Conservation (phyloP, 371 early-diverging fungal genomes). For the Rhizopus delemar region DNA sequence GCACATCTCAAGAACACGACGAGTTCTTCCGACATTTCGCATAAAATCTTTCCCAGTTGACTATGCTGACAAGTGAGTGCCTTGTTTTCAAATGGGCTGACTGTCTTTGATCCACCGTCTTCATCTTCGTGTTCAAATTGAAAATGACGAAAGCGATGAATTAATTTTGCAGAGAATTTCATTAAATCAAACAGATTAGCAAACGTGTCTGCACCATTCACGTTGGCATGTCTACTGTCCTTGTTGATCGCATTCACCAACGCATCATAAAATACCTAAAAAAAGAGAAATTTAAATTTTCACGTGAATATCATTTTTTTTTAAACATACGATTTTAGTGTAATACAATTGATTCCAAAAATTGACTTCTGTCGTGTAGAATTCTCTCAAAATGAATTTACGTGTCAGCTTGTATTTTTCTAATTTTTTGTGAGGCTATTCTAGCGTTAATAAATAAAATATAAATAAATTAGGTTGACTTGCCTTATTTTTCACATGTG, state of each 20-base stretch:
- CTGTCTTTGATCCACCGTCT: neutral
- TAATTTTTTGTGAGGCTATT: conserved; percentile 16
- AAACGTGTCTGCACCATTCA: conserved; percentile 29
- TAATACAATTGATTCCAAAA: conserved; percentile 49
- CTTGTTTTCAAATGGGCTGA: neutral
- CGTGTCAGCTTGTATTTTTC: conserved; percentile 29
- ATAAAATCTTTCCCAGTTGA: conserved; percentile 27
- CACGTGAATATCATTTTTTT: neutral
- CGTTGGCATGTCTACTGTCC: conserved; percentile 16
- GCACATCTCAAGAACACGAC: conserved; percentile 38
- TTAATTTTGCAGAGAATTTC: conserved; percentile 36
- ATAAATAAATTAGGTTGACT: too few relatives aligned
- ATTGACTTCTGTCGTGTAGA: conserved; percentile 47
- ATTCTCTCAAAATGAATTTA: conserved; percentile 42
- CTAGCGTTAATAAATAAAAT: too few relatives aligned
- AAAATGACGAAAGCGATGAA: conserved; percentile 30
- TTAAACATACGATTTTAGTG: conserved; percentile 39
- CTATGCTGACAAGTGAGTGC: neutral
- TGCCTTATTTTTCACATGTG: neutral
- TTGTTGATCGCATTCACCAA: conserved; percentile 23
- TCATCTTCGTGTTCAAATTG: conserved; percentile 2
- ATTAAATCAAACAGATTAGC: conserved; percentile 39
- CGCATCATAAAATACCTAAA: conserved; percentile 38
- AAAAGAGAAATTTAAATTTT: neutral
- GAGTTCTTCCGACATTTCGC: conserved; percentile 29